phyloP scores from a whole-genome alignment of 345 rosid species.

The Rubroshorea leprosula region DNA sequence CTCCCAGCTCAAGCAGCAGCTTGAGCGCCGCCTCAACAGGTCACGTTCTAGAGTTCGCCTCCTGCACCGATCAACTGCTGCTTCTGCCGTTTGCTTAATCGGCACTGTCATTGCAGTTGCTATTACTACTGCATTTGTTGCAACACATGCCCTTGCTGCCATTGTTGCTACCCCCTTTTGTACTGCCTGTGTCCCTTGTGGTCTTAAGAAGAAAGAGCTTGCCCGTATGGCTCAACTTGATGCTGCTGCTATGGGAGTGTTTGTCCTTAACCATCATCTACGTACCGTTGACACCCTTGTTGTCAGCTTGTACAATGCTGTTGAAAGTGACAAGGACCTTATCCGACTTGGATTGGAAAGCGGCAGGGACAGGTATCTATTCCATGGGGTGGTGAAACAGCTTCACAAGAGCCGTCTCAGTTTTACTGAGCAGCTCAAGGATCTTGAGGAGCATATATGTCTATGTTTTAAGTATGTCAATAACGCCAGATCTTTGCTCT shows the following conservation, averaged over 20 bases:
- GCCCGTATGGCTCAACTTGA: conserved; percentile 54
- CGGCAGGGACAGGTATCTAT: conserved; percentile 34
- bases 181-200: conserved; percentile 32
- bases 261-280: conserved; percentile 42
- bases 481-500: conserved; percentile 46
- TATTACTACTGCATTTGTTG: conserved; percentile 34
- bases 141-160: conserved; percentile 55
- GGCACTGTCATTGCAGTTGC: conserved; percentile 41
- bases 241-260: conserved; percentile 57
- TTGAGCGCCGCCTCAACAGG: conserved; percentile 44
- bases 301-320: conserved; percentile 32
- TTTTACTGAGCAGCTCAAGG: conserved; percentile 37
- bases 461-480: conserved; percentile 53
- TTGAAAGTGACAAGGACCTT: conserved; percentile 45
- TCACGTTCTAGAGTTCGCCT: conserved; percentile 51
- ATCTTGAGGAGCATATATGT: conserved; percentile 63
- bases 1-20: conserved; percentile 49
- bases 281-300: conserved; percentile 58
- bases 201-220: conserved; percentile 47
- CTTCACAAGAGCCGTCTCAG: conserved; percentile 39
- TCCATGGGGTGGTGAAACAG: conserved; percentile 45
- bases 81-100: conserved; percentile 45
- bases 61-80: conserved; percentile 37
- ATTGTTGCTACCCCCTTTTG: conserved; percentile 45
- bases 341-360: conserved; percentile 50